Conservation (phyloP, 2,329 filamentous ascomycete genomes). For the Xylariaceae sp. region DNA sequence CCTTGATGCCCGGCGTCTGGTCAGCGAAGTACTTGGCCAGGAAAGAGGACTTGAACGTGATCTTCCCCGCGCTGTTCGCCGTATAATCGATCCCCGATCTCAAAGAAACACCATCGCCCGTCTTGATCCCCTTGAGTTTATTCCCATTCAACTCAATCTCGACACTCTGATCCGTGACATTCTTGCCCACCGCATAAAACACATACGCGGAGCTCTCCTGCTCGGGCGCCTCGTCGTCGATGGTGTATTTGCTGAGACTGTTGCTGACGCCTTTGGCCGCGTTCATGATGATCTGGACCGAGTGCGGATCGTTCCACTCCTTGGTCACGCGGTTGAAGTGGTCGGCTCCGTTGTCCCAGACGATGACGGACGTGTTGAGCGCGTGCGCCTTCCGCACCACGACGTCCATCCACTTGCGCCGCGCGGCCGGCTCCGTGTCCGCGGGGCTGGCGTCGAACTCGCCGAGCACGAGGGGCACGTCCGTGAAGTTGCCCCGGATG, state of each 20-base stretch:
- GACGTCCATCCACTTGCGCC: constrained; percentile 54
- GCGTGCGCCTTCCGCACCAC: constrained; percentile 43
- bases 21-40: constrained; percentile 40
- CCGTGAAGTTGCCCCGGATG: constrained; percentile 49
- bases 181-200: constrained; percentile 45
- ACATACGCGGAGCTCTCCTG: constrained; percentile 50
- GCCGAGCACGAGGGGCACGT: constrained; percentile 51
- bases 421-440: constrained; percentile 48
- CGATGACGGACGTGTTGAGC: constrained; percentile 44
- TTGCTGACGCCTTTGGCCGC: constrained; percentile 41
- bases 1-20: constrained; percentile 40
- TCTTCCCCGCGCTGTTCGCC: constrained; percentile 33
- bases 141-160: constrained; percentile 52
- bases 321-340: constrained; percentile 45
- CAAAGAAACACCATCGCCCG: constrained; percentile 32
- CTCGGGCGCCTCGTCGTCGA: constrained; percentile 38
- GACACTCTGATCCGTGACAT: constrained; percentile 38
- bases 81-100: constrained; percentile 40
- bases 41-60: constrained; percentile 45
- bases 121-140: constrained; percentile 37
- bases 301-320: constrained; percentile 46
- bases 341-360: constrained; percentile 57
- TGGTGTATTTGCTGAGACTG: constrained; percentile 46
- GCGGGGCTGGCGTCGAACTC: constrained; percentile 49
- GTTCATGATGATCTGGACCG: constrained; percentile 42